Evolutionary conservation across 371 early-diverging fungal genomes (phyloP), one percentile per base, ranked within the genome.

Genomic region (Batkoa obscura): DNA sequence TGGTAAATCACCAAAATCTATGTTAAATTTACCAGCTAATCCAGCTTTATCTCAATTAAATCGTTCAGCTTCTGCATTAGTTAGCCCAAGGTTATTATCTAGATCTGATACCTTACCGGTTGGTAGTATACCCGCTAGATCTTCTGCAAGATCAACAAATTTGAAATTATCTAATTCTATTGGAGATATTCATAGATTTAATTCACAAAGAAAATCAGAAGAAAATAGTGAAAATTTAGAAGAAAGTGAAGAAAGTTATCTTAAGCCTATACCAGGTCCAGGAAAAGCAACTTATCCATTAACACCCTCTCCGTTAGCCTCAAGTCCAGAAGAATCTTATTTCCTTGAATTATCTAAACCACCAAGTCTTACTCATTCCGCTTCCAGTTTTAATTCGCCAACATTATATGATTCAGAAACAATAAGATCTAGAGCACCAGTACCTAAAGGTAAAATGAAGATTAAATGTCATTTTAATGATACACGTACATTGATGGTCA

Each of bases 391-490:
- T 37, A 31, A 30, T 54, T 10, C 12, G 10, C 23, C 23, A 1
- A 46, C 4, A 32, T 49, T 10, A 10, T 34, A 5, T 6, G 43
- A 39, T 15, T 32, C 39, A 3, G 43, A 31, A 39, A 17, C 15
- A 6, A 3, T 42, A 15, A 10, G 43, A 8, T 8, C 31, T 2
- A 13, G 55, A 13, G 55, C 55, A 3, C 55, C 55, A 12, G 55
- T 55, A 1, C 55, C 55, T 15, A 39, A 42, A 41, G 55, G 55
- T 33, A 55, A 78, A 66, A 69, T 86, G 58, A 83, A 82, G 55
- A 75, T 90, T 61, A 90, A 90, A 63, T 72, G 82, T 36, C 86
- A 90, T 61, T 86, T 75, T 58, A 53, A 69, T 12, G 82, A 84
- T 50, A 84, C 84, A 3, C 72, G 84, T 38, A 82, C 83, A 12